A percentile compares a stretch with the other conserved stretches of the same genome.
Conservation (phyloP, 2,329 filamentous ascomycete genomes). For the Pseudocercospora crystallina region DNA sequence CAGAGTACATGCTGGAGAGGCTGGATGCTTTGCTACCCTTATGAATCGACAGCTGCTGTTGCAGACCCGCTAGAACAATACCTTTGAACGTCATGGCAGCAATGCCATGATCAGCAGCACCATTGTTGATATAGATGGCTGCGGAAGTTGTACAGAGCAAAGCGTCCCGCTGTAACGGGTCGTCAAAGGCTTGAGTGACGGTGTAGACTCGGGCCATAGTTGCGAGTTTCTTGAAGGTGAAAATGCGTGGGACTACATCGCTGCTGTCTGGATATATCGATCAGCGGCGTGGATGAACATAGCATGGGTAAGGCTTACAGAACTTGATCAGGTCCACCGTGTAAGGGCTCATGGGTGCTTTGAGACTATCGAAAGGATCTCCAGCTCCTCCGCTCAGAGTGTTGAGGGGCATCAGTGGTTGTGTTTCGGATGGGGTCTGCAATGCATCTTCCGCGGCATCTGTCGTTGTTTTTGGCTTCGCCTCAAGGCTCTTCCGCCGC, state of each 20-base stretch:
- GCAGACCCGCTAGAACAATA: neutral
- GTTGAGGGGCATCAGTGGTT: too few species aligned
- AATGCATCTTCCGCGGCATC: too few species aligned
- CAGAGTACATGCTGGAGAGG: constrained; percentile 3
- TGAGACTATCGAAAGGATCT: neutral
- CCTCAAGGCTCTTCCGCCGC: too few species aligned
- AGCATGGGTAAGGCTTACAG: neutral
- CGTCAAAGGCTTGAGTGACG: neutral
- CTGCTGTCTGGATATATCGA: neutral
- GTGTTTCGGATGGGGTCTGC: too few species aligned
- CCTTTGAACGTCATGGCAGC: constrained; percentile 4
- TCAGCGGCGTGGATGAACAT: neutral
- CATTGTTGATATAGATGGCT: neutral
- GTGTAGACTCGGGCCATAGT: neutral
- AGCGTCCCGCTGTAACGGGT: neutral
- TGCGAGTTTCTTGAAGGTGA: neutral
- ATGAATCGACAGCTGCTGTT: neutral
- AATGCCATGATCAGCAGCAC: neutral
- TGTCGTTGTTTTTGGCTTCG: too few species aligned
- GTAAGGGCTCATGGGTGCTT: constrained; percentile 1
- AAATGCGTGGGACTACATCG: constrained; percentile 1
- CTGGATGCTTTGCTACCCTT: neutral
- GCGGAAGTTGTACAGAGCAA: neutral
- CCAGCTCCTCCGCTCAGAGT: too few species aligned
- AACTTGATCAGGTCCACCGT: constrained; percentile 1